Conservation (phyloP, 805 yeast genomes). For the Candida easanensis region DNA sequence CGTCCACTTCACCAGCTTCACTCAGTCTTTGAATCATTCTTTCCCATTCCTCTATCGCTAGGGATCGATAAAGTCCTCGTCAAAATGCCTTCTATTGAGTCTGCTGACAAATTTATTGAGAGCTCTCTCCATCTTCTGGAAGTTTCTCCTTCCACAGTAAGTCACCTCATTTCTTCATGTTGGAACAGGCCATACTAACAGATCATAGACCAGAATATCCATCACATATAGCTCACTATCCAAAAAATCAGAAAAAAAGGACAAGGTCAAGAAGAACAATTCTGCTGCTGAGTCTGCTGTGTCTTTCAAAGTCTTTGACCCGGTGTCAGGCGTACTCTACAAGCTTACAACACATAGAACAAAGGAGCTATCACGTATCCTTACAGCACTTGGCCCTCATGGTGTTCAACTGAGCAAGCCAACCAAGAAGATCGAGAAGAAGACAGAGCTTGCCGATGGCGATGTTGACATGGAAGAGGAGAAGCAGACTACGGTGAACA, state of each 20-base stretch:
- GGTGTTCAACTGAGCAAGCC: conserved; percentile 36
- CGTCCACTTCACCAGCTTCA: not conserved
- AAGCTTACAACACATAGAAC: conserved; percentile 52
- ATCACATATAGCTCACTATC: conserved; percentile 27
- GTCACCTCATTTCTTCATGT: conserved; percentile 2
- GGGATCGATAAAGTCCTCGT: not conserved
- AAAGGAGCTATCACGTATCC: conserved; percentile 68
- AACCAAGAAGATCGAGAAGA: not conserved
- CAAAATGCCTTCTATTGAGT: conserved; percentile 20
- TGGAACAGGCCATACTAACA: conserved; percentile 1
- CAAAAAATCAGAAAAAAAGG: conserved; percentile 17
- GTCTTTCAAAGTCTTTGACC: conserved; percentile 61
- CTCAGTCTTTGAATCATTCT: not conserved
- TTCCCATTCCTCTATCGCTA: not conserved
- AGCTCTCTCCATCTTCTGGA: conserved; percentile 21
- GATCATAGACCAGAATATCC: conserved; percentile 22
- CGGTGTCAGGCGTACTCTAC: conserved; percentile 61
- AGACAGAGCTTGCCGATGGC: not conserved
- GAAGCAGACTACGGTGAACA: not conserved
- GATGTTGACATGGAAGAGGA: not conserved
- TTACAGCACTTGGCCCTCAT: conserved; percentile 71
- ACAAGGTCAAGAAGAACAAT: conserved; percentile 10
- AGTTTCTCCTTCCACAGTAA: conserved; percentile 22
- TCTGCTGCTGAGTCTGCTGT: conserved; percentile 20
- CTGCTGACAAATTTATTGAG: conserved; percentile 24